Evolutionary conservation across 169 alveolate species (phyloP), one percentile per base, ranked within the genome.

Genomic region (Eimeria falciformis): DNA sequence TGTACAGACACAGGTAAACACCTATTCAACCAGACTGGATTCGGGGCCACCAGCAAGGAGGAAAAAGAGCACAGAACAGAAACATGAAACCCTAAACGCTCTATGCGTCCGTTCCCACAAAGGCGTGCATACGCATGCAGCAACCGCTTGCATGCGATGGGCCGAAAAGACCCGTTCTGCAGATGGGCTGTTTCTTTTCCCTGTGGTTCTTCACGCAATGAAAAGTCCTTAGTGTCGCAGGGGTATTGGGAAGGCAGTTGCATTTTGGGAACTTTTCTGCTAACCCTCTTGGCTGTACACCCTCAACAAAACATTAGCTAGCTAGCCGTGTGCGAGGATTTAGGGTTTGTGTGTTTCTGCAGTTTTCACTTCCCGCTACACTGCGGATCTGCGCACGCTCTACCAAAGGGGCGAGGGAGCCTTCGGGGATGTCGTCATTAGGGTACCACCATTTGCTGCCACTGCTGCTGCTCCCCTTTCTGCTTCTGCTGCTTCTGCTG

Each of bases 1-100:
- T 69, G 82, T 69, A 33, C 82, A 33, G 82, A 69, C 82, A 69
- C 82, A 45, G 82, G 82, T 69, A 69, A 69, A 17, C 82, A 45
- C 82, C 43, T 29, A 69, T 7, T 33, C 79, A 7, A 33, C 47
- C 79, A n/a, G n/a, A n/a, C n/a, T n/a, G n/a, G n/a, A n/a, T n/a
- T n/a, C n/a, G n/a, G n/a, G n/a, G n/a, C n/a, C n/a, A n/a, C n/a
- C n/a, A n/a, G n/a, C n/a, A n/a, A n/a, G n/a, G n/a, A n/a, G n/a
- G n/a, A n/a, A n/a, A n/a, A n/a, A n/a, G n/a, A n/a, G n/a, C n/a
- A n/a, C n/a, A n/a, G n/a, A n/a, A n/a, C n/a, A n/a, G n/a, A n/a
- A n/a, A n/a, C n/a, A n/a, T n/a, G n/a, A n/a, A n/a, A n/a, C n/a
- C n/a, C n/a, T n/a, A n/a, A n/a, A n/a, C n/a, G n/a, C n/a, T n/a